Percentiles rank a stretch among this genome's conserved stretches.
Evolutionary conservation across 2,329 filamentous ascomycete genomes (phyloP).

Genomic region (Penicillium sp.): DNA sequence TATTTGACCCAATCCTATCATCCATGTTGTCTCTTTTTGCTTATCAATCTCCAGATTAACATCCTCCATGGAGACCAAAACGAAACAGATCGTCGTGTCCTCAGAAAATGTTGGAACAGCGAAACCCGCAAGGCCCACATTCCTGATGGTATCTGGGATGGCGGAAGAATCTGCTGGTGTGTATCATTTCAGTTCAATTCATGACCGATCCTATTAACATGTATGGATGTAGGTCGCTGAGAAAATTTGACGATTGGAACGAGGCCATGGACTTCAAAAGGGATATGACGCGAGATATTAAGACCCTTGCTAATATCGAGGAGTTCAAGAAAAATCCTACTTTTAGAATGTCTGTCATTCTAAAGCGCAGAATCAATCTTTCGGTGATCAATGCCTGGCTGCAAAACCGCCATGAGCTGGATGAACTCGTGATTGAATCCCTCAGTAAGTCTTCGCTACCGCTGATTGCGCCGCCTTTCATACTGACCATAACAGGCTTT

Average conservation of each 20-base stretch:
- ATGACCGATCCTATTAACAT: conserved; percentile 34
- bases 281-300: conserved; percentile 54
- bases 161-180: conserved; percentile 82
- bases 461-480: not conserved
- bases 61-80: conserved; percentile 65
- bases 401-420: conserved; percentile 57
- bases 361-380: conserved; percentile 63
- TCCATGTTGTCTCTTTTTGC: not conserved
- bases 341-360: conserved; percentile 61
- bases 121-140: conserved; percentile 32
- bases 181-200: conserved; percentile 28
- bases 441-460: conserved; percentile 58
- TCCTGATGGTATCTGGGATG: conserved; percentile 67
- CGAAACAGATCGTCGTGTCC: conserved; percentile 52
- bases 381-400: conserved; percentile 66
- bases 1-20: not conserved
- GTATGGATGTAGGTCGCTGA: conserved; percentile 35
- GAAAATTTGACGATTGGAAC: conserved; percentile 43
- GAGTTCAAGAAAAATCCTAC: conserved; percentile 12
- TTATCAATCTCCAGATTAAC: conserved; percentile 54
- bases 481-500: conserved; percentile 56
- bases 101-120: conserved; percentile 75
- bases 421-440: conserved; percentile 69
- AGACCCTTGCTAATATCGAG: conserved; percentile 38
- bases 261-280: conserved; percentile 70